phyloP scores from a whole-genome alignment of 164 flowering plant genomes.

The Sedum album region DNA sequence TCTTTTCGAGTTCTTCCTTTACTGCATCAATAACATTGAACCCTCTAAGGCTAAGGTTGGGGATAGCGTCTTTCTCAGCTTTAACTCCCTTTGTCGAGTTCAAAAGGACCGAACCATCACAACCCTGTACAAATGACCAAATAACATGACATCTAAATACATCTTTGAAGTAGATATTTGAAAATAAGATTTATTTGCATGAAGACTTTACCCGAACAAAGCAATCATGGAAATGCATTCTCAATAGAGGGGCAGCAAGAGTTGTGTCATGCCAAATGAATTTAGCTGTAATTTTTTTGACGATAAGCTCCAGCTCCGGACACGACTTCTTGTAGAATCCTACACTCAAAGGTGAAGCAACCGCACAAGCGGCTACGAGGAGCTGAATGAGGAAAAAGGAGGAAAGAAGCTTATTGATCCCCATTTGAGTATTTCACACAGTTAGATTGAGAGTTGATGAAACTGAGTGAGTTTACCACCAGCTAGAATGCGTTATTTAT shows the following conservation, averaged over 20 bases:
- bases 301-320: slow-evolving; percentile 15
- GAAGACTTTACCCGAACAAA: slow-evolving; percentile 17
- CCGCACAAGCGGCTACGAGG: not conserved
- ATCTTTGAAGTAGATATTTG: not conserved
- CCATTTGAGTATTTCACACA: no score
- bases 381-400: not conserved
- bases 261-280: slow-evolving; percentile 15
- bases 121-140: not conserved
- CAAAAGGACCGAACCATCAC: slow-evolving; percentile 6
- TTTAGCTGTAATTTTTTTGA: slow-evolving; percentile 6
- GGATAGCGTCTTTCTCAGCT: not conserved
- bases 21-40: not conserved
- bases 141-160: not conserved
- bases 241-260: slow-evolving; percentile 19
- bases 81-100: not conserved
- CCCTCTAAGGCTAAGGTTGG: slow-evolving; percentile 1
- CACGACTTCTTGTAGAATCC: slow-evolving; percentile 19
- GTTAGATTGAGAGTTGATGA: no score
- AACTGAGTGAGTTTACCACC: no score
- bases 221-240: slow-evolving; percentile 26
- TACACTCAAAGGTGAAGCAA: slow-evolving; percentile 8
- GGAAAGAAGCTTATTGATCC: not conserved
- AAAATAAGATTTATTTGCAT: not conserved
- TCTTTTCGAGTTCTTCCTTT: not conserved
- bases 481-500: no score